Evolutionary conservation across 2,329 filamentous ascomycete species (phyloP), one percentile per base, ranked within the genome.

Genomic region (Penicillium corylophilum): DNA sequence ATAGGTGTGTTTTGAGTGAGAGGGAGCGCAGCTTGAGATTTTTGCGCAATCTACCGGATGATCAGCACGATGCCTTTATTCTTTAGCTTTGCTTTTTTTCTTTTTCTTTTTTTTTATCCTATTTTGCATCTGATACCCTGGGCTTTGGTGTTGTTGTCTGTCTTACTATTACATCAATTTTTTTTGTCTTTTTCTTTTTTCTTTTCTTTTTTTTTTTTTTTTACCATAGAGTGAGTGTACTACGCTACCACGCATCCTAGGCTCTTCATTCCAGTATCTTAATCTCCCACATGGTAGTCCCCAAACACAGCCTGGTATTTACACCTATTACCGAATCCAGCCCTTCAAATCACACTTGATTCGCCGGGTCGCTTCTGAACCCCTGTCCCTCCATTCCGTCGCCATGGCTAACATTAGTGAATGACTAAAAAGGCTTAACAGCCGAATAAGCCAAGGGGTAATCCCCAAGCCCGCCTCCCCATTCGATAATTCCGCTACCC

Each of bases 41-140:
- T 48, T 55, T 68, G 56, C 64, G 68, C 51, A 67, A 62, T 46
- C 35, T 69, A 23, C 61, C 57, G n/a, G 66, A 71, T 46, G 62
- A 67, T 8, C 67, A 69, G 50, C 64, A 72, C 57, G 69, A 71
- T 43, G 47, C 50, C 26, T 64, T 75, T 48, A 52, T 74, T 39
- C 10, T 44, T 33, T 50, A 18, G 38, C 12, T 26, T n/a, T n/a
- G n/a, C n/a, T n/a, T n/a, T n/a, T n/a, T n/a, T n/a, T n/a, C n/a
- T n/a, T n/a, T n/a, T n/a, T 47, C 51, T 23, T 35, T 33, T 16
- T 49, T 22, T 18, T 20, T 13, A 39, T 29, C 9, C 22, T 15
- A 23, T 18, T 41, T 31, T 26, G 54, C 59, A 60, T 61, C 48
- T 57, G 53, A 63, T 63, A 63, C 60, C 60, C 60, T 61, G 57